phyloP scores from a whole-genome alignment of 2,329 filamentous ascomycete genomes.

The Trichophaea hybrida region DNA sequence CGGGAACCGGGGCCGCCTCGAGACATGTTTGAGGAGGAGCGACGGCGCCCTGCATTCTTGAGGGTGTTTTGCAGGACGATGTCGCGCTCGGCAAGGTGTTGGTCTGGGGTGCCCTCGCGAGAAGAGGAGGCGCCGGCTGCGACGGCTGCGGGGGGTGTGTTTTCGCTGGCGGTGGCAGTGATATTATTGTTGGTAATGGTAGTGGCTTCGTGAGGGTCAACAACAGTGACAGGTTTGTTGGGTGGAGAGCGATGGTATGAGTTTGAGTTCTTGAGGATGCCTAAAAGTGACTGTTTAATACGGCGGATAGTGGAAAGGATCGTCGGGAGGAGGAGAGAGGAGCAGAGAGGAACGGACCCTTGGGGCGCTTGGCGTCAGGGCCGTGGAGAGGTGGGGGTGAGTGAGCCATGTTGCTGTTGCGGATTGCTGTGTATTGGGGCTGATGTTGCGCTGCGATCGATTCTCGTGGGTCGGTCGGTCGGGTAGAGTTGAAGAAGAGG shows the following conservation, averaged over 20 bases:
- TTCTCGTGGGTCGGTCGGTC: too few species aligned
- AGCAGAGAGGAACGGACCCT: slow-evolving; percentile 27
- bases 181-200: slow-evolving; percentile 23
- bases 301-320: slow-evolving; percentile 2
- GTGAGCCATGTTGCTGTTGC: slow-evolving; percentile 12
- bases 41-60: slow-evolving; percentile 77
- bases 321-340: not conserved
- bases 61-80: slow-evolving; percentile 88
- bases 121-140: slow-evolving; percentile 22
- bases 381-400: slow-evolving; percentile 24
- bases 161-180: slow-evolving; percentile 28
- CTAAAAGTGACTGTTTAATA: slow-evolving; percentile 35
- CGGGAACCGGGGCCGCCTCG: slow-evolving; percentile 47
- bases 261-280: slow-evolving; percentile 82
- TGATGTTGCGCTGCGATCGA: not conserved
- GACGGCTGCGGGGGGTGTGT: slow-evolving; percentile 30
- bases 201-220: slow-evolving; percentile 26
- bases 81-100: slow-evolving; percentile 37
- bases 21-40: slow-evolving; percentile 49
- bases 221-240: slow-evolving; percentile 35
- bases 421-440: not conserved
- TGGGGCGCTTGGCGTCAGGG: slow-evolving; percentile 30
- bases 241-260: slow-evolving; percentile 38
- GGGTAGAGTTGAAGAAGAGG: too few species aligned
- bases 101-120: slow-evolving; percentile 47